Evolutionary conservation across 306 rosid species (phyloP), one percentile per base, ranked within the genome.

Genomic region (Malus sylvestris): DNA sequence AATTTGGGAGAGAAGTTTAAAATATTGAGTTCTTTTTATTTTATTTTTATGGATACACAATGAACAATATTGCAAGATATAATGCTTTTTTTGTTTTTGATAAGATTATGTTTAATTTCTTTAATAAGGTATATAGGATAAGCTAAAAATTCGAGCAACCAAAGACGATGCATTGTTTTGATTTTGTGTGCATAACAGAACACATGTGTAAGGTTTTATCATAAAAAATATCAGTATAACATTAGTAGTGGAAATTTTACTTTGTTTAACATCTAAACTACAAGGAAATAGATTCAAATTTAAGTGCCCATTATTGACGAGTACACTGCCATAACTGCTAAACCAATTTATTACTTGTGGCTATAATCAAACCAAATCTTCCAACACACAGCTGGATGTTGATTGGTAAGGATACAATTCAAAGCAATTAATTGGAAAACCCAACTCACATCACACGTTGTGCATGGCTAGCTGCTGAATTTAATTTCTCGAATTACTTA

Each of bases 401-500:
- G 20, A 16, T 51, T 5, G 55, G 55, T 49, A 51, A 15, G 8
- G 12, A 51, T 51, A 15, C 20, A 51, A 16, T 5, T 0, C 8
- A 51, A 51, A 51, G 55, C 55, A 16, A 51, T 18, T 0, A 51
- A 51, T 18, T 2, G 55, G 12, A 42, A 42, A 42, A 10, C 55
- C 55, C 55, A 51, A 16, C 55, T 51, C 20, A 51, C 55, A 16
- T 72, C 77, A 79, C 77, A 63, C 4, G 82, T 20, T 32, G 46
- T 74, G 23, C 82, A 18, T 15, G 62, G 77, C 61, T 45, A 27
- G n/a, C 8, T 62, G 46, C 22, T 46, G 62, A 74, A 44, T 62
- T 58, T 58, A 58, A 22, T 51, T 51, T 19, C 20, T 15, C 55
- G 8, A 51, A 51, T 51, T 51, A 51, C 18, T 51, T 51, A 15